These are phyloP conservation scores for Phytopythium oedochilum DNA, from an alignment of 352 stramenopile species.

Conservation along the genomic window DNA sequence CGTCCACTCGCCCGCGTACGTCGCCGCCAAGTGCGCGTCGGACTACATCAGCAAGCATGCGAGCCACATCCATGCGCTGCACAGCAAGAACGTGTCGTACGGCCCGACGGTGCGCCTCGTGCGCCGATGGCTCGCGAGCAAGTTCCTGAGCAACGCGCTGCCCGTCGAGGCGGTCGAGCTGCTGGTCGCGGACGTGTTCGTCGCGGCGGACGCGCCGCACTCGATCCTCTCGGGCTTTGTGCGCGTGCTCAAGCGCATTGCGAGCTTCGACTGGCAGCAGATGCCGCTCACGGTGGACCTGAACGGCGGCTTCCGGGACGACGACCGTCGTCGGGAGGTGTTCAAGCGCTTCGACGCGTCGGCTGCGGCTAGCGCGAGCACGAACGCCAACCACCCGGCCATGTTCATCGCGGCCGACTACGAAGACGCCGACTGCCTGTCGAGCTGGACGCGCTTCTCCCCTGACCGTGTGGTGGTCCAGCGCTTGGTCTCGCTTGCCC, in stretches of 20 bases:
- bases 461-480: constrained; percentile 62
- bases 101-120: constrained; percentile 77
- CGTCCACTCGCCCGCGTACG: constrained; percentile 58
- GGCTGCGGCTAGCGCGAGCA: constrained; percentile 11
- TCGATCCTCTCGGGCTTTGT: constrained; percentile 80
- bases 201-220: constrained; percentile 50
- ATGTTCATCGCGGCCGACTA: constrained; percentile 83
- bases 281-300: constrained; percentile 72
- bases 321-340: constrained; percentile 61
- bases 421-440: constrained; percentile 73
- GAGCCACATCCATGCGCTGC: constrained; percentile 68
- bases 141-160: constrained; percentile 69
- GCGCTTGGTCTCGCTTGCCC: constrained; percentile 55
- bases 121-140: constrained; percentile 77
- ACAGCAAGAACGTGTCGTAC: constrained; percentile 73
- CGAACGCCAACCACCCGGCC: constrained; percentile 48
- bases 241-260: constrained; percentile 69
- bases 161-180: constrained; percentile 73
- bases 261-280: constrained; percentile 71
- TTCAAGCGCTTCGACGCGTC: constrained; percentile 77
- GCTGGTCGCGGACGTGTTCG: constrained; percentile 71
- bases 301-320: constrained; percentile 52
- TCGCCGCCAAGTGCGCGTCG: constrained; percentile 48
- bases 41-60: constrained; percentile 67
- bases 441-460: constrained; percentile 72